These are phyloP conservation scores for Heracleum sosnowskyi DNA, from an alignment of 129 eudicot species.

Conservation along the genomic window DNA sequence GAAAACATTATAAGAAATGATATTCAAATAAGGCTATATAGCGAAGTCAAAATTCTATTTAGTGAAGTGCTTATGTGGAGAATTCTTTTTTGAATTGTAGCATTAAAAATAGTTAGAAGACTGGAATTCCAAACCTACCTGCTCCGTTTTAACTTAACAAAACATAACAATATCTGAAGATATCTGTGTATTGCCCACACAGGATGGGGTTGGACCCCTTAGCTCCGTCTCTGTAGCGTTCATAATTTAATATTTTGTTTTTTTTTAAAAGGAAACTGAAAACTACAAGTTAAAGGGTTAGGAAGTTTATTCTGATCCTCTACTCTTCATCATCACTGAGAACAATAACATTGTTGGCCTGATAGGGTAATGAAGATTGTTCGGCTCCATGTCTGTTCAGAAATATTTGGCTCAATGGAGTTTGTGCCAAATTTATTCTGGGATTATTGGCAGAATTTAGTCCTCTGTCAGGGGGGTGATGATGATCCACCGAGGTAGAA, in stretches of 20 bases:
- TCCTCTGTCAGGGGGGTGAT: background rate
- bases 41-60: no score
- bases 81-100: no score
- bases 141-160: background rate
- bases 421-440: background rate
- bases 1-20: no score
- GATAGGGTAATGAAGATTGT: background rate
- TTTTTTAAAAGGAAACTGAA: background rate
- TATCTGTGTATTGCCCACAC: background rate
- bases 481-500: background rate
- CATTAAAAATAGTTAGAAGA: no score
- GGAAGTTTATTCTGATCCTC: background rate
- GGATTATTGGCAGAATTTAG: background rate
- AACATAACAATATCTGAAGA: background rate
- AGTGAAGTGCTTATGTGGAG: no score
- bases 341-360: conserved; percentile 7
- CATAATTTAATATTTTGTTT: background rate
- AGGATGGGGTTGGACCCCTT: background rate
- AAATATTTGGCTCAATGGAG: conserved; percentile 3
- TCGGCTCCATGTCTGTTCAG: background rate
- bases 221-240: background rate
- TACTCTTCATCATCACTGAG: conserved; percentile 33
- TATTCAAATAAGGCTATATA: no score
- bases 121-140: background rate
- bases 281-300: background rate